A percentile compares a stretch with the other conserved stretches of the same genome.
Evolutionary conservation across 306 rosid species (phyloP).

Genomic region (Cajanus cajan): DNA sequence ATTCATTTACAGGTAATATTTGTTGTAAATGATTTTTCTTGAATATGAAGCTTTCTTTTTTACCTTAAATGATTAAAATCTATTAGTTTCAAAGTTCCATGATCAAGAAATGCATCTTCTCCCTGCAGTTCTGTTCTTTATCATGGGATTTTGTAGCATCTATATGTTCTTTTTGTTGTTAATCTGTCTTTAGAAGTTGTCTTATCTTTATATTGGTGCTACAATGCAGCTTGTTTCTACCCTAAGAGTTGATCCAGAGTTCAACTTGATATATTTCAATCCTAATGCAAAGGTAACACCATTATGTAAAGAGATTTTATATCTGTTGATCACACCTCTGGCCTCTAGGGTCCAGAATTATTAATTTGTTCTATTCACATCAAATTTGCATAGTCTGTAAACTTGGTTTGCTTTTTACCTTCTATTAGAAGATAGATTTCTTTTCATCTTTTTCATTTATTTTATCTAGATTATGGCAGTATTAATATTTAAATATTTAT

Average conservation of each 20-base stretch:
- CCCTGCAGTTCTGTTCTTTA: constrained; percentile 1
- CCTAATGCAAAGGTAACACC: constrained; percentile 72
- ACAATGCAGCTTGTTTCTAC: constrained; percentile 85
- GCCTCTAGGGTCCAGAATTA: neutral
- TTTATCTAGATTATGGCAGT: neutral
- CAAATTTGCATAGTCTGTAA: neutral
- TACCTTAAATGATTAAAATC: neutral
- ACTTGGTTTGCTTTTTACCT: constrained; percentile 3
- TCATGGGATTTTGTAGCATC: constrained; percentile 15
- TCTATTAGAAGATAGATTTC: neutral
- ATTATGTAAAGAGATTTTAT: neutral
- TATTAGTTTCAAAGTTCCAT: neutral
- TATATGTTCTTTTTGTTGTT: constrained; percentile 9
- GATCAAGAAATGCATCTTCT: constrained; percentile 16
- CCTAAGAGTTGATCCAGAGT: constrained; percentile 72
- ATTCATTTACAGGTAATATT: constrained; percentile 72
- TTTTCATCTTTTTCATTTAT: neutral
- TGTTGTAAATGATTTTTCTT: neutral
- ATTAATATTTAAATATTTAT: neutral
- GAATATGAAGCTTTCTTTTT: neutral
- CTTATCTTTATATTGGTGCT: constrained; percentile 41
- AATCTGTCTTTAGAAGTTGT: constrained; percentile 34
- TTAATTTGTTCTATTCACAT: neutral
- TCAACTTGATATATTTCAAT: constrained; percentile 69
- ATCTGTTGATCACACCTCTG: neutral